A percentile compares a stretch with the other conserved stretches of the same genome.
These are phyloP conservation scores for Mycena pura DNA, from an alignment of 768 basidiomycete species.

Conservation along the genomic window DNA sequence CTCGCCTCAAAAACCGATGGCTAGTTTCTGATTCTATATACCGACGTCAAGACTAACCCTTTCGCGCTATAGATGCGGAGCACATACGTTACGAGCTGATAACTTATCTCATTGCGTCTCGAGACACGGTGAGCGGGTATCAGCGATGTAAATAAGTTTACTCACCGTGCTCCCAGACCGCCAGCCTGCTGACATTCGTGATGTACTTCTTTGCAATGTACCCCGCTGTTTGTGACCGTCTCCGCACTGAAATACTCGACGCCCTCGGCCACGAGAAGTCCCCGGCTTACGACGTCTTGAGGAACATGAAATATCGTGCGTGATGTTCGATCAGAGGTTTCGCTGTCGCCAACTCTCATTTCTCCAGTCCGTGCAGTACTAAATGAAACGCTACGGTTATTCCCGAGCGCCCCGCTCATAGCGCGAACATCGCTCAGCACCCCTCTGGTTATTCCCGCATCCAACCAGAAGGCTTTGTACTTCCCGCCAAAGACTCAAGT, in stretches of 20 bases:
- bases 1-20: conserved; percentile 40
- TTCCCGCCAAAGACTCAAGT: conserved; percentile 2
- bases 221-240: conserved; percentile 48
- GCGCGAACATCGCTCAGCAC: not conserved
- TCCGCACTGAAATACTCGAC: conserved; percentile 49
- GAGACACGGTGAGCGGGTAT: conserved; percentile 54
- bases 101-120: conserved; percentile 51
- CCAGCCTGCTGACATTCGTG: conserved; percentile 54
- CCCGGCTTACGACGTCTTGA: conserved; percentile 49
- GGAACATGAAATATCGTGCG: conserved; percentile 54
- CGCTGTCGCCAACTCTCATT: not conserved
- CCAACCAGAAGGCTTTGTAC: not conserved
- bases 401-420: conserved; percentile 11
- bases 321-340: conserved; percentile 9
- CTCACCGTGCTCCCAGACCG: conserved; percentile 41
- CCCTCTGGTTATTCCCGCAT: conserved; percentile 8
- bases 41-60: not conserved
- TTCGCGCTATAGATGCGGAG: not conserved
- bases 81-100: conserved; percentile 16
- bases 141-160: not conserved
- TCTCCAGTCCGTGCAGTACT: conserved; percentile 55
- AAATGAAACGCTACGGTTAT: conserved; percentile 34
- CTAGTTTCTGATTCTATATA: conserved; percentile 30
- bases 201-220: conserved; percentile 49
- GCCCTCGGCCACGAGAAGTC: conserved; percentile 39